These are phyloP conservation scores for Diphasiastrum complanatum DNA, from an alignment of 83 land plant genomes.

Conservation along the genomic window DNA sequence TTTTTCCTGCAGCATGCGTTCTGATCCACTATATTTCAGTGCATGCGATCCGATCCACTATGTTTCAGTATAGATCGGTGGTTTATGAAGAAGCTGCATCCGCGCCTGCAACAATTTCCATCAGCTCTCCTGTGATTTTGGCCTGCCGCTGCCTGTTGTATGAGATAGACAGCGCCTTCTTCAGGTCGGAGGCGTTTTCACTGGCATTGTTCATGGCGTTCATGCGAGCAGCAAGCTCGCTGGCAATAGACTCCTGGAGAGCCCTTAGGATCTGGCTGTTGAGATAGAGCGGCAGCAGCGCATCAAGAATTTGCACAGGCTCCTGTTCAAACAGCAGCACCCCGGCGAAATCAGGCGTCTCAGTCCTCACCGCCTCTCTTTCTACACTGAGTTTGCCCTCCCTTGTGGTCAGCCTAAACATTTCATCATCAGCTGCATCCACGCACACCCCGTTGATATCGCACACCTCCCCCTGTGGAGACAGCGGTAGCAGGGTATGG, in stretches of 20 bases:
- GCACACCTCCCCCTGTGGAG: conserved; percentile 62
- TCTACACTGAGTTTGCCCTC: conserved; percentile 52
- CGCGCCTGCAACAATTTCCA: conserved; percentile 63
- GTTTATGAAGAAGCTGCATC: no score
- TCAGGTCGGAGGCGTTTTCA: conserved; percentile 53
- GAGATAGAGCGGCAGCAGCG: conserved; percentile 53
- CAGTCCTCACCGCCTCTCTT: conserved; percentile 39
- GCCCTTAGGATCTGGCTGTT: conserved; percentile 58
- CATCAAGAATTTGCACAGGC: conserved; percentile 61
- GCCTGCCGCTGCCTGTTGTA: conserved; percentile 70
- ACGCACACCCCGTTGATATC: conserved; percentile 54
- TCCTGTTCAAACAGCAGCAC: conserved; percentile 59
- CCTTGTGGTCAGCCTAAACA: conserved; percentile 52
- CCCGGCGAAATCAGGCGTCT: conserved; percentile 31
- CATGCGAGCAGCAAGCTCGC: conserved; percentile 66
- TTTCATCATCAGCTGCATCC: conserved; percentile 67
- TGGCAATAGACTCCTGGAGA: conserved; percentile 59
- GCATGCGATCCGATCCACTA: no score
- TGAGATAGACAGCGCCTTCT: conserved; percentile 35
- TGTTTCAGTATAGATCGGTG: no score
- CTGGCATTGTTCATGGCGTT: conserved; percentile 60
- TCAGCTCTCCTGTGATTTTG: conserved; percentile 70
- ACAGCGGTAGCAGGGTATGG: conserved; percentile 62
- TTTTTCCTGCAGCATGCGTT: no score
- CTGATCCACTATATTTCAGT: no score